Base-by-base conservation (phyloP, 345 rosid genomes). In the Populus tremula region DNA sequence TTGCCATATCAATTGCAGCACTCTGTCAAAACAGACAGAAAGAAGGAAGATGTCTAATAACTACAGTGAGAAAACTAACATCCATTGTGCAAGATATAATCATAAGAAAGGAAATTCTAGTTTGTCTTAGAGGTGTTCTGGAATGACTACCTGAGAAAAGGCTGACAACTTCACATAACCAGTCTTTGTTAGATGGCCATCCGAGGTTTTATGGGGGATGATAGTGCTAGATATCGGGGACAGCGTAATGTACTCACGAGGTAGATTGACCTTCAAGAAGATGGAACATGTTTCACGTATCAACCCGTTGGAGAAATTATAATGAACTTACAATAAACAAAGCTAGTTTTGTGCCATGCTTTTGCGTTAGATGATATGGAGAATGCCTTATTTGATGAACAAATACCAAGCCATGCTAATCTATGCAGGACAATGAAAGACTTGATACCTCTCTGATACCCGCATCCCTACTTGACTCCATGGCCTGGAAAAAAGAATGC, bases 211-310 rank as follows among this genome's bases (percentile, higher is more conserved):
- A 82, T 94, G 98, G 53, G 91, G 90, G 79, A 94, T 94, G 84
- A 94, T 87, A 69, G 96, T 82, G 80, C 93, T 90, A 33, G 94
- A 90, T 83, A 94, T 85, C 0, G 94, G 92, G 67, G 97, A 94
- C 59, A 94, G 84, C 84, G 82, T 92, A 77, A 92, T 91, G 86
- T 88, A 82, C 76, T 89, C 97, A 36, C 98, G 93, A 21, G 91
- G 89, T 74, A 92, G 73, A 72, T 87, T 86, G 79, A 94, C 91
- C 98, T 94, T 82, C 81, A 85, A 50, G 84, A 49, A 81, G 61
- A 81, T 25, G 29, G 74, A 38, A 56, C 7, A 69, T 45, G 53
- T 23, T 70, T 69, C 33, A 45, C 5, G 78, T 41, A 66, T 69
- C 63, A 77, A 61, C 35, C 39, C 20, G 66, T 61, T 29, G 29